phyloP scores from a whole-genome alignment of 2,329 filamentous ascomycete species.

The Bretziella fagacearum region DNA sequence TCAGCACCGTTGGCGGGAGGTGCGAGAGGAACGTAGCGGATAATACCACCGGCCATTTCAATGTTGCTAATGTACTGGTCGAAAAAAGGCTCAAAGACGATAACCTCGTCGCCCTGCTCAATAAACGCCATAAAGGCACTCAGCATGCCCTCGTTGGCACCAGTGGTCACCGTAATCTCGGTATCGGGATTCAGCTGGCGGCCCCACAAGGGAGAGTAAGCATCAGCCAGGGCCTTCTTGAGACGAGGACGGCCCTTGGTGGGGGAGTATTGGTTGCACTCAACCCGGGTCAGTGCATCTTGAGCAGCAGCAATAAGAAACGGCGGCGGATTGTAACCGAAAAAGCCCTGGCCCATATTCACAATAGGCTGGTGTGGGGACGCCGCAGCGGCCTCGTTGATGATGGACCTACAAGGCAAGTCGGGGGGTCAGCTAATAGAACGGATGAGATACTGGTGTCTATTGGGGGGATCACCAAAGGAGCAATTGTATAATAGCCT shows the following conservation, averaged over 20 bases:
- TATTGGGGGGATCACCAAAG: background rate
- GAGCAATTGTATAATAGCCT: conserved; percentile 18
- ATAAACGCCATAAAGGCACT: conserved; percentile 97
- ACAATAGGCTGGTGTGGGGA: conserved; percentile 47
- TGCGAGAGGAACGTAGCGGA: conserved; percentile 88
- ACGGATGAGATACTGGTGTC: no score
- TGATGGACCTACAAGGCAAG: conserved; percentile 42
- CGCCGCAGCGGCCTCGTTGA: conserved; percentile 47
- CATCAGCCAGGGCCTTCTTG: conserved; percentile 81
- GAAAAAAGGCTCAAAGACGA: conserved; percentile 96
- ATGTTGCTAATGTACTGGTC: conserved; percentile 99
- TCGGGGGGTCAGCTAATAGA: background rate
- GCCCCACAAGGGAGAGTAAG: conserved; percentile 82
- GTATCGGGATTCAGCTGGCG: conserved; percentile 69
- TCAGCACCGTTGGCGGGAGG: conserved; percentile 66
- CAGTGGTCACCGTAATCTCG: conserved; percentile 88
- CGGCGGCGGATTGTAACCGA: conserved; percentile 82
- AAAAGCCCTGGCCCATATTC: conserved; percentile 54
- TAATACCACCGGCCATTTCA: conserved; percentile 89
- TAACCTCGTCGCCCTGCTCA: conserved; percentile 87
- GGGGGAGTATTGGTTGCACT: conserved; percentile 97
- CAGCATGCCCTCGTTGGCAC: conserved; percentile 81
- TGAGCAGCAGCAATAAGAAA: conserved; percentile 91
- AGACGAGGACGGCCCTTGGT: conserved; percentile 84
- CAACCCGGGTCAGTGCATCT: conserved; percentile 70